phyloP scores from a whole-genome alignment of 2,329 filamentous ascomycete genomes.

The Calcarisporium arbuscula region DNA sequence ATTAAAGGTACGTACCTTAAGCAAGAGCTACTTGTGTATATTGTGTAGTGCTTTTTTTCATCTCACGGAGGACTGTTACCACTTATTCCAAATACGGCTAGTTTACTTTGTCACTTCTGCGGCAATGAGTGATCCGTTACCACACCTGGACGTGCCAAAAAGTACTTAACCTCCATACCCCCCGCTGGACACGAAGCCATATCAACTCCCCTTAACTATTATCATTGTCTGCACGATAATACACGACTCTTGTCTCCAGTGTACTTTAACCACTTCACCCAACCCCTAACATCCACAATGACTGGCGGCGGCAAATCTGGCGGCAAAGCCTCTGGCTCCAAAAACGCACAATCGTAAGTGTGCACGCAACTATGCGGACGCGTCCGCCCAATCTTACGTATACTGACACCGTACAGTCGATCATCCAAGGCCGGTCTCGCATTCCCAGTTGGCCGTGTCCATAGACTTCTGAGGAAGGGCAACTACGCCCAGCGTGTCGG shows the following conservation, averaged over 20 bases:
- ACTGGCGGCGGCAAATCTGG: constrained; percentile 91
- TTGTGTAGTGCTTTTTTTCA: too few relatives aligned
- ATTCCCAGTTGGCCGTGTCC: constrained; percentile 98
- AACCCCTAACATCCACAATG: constrained; percentile 10
- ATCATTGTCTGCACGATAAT: constrained; percentile 24
- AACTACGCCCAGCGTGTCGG: constrained; percentile 99
- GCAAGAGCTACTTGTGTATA: too few relatives aligned
- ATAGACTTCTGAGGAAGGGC: constrained; percentile 97
- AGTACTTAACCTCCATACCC: constrained; percentile 49
- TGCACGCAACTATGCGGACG: background rate
- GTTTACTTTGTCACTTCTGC: too few relatives aligned
- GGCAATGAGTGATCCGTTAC: constrained; percentile 48
- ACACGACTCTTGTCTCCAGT: constrained; percentile 19
- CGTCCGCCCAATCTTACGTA: background rate
- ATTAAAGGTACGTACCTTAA: too few relatives aligned
- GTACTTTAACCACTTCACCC: constrained; percentile 15
- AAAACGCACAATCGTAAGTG: constrained; percentile 98
- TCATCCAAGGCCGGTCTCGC: constrained; percentile 99
- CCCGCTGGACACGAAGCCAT: constrained; percentile 38
- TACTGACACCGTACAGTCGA: constrained; percentile 53
- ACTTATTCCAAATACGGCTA: too few relatives aligned
- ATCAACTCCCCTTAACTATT: constrained; percentile 26
- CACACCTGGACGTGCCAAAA: constrained; percentile 41
- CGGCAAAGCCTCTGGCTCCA: constrained; percentile 98
- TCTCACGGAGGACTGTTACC: too few relatives aligned